phyloP scores from a whole-genome alignment of 257 asterid genomes.

The Scutellaria barbata region DNA sequence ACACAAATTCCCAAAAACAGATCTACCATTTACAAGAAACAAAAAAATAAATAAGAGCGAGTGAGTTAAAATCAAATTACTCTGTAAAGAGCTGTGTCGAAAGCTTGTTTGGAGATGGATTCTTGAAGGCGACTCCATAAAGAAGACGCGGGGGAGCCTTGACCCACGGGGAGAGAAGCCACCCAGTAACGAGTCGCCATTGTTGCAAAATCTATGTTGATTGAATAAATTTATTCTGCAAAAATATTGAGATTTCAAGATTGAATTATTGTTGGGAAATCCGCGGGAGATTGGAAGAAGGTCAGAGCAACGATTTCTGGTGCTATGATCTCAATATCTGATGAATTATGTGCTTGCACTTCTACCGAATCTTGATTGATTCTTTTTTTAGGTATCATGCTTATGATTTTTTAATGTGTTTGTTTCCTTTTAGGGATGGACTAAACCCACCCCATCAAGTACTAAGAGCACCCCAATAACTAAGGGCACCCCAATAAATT shows the following conservation, averaged over 20 bases:
- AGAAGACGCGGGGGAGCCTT: slow-evolving; percentile 62
- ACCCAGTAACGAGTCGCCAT: slow-evolving; percentile 98
- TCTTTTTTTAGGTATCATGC: not conserved
- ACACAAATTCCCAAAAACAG: slow-evolving; percentile 9
- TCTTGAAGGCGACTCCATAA: slow-evolving; percentile 91
- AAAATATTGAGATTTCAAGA: not conserved
- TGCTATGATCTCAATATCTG: slow-evolving; percentile 35
- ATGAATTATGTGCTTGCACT: slow-evolving; percentile 31
- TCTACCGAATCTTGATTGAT: slow-evolving; percentile 18
- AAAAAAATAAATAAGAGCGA: not conserved
- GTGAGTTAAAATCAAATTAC: slow-evolving; percentile 44
- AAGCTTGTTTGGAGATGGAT: slow-evolving; percentile 84
- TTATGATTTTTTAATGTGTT: not conserved
- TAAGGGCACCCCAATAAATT: too few relatives aligned
- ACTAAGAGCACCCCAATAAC: too few relatives aligned
- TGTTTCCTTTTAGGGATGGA: not conserved
- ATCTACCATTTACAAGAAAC: slow-evolving; percentile 33
- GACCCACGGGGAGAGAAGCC: slow-evolving; percentile 81
- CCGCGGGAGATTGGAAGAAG: slow-evolving; percentile 22
- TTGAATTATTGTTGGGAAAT: not conserved
- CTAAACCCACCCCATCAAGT: too few relatives aligned
- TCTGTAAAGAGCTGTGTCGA: slow-evolving; percentile 89
- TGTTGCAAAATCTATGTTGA: slow-evolving; percentile 18
- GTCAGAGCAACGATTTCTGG: slow-evolving; percentile 21
- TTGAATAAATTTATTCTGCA: slow-evolving; percentile 18